Evolutionary conservation across 768 basidiomycete genomes (phyloP), one percentile per base, ranked within the genome.

Genomic region (Suillus americanus): DNA sequence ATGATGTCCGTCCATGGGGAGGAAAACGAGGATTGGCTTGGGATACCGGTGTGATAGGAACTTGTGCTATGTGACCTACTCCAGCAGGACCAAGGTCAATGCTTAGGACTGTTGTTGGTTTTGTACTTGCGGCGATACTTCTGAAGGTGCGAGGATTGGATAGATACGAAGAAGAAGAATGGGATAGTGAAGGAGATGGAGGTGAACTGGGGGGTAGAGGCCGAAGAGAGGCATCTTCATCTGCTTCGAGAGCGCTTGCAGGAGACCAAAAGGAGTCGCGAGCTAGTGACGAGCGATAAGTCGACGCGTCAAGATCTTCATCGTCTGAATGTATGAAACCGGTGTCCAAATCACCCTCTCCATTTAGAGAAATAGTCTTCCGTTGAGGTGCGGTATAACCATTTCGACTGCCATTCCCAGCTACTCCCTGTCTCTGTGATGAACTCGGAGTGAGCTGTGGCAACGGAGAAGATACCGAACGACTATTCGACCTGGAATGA

Each of bases 51-150:
- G 90, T 89, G 41, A 80, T 72, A 46, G 92, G 88, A 12, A 87
- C 92, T 72, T 97, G 92, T 7, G 95, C 95, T 69, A 97, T 97
- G 75, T 97, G 94, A 1, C 91, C 95, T 82, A 95, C 89, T 14
- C 91, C 91, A 68, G 88, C 88, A 8, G 88, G 86, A 53, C 84
- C 86, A 30, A 94, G 75, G 71, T 98, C 96, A 66, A 97, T 86
- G 69, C 92, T 94, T n/a, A 97, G 81, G 30, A 98, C 77, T 0
- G 96, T 99, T 6, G 96, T 99, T 2, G 95, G 96, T 75, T 97
- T 97, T 14, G 96, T 99, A 70, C 91, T 93, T 7, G 91, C 92
- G 33, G 90, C 86, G 71, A 90, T 89, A 71, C 91, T 92, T 70
- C 86, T 84, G 77, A 94, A 93, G 0, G 92, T 94, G 62, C 89